Percentiles rank a stretch among this genome's conserved stretches.
These are phyloP conservation scores for Cutaneotrichosporon arboriforme DNA, from an alignment of 1,284 basidiomycete species.

Conservation along the genomic window DNA sequence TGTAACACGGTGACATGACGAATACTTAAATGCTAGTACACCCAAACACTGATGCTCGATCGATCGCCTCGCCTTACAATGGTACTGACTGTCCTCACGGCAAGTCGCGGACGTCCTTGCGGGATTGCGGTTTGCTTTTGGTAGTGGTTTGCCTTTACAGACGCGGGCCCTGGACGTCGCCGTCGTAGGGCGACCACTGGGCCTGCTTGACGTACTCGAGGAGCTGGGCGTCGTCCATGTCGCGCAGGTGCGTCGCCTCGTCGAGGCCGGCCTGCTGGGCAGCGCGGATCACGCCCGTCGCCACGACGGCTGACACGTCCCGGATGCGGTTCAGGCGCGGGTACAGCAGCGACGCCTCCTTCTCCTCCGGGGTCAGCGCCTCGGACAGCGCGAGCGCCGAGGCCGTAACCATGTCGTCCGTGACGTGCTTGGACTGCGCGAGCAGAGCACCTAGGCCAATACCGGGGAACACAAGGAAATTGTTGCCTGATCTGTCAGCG, in stretches of 20 bases:
- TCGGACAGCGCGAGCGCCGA: constrained; percentile 67
- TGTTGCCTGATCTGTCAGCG: constrained; percentile 50
- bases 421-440: constrained; percentile 47
- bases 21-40: constrained; percentile 1
- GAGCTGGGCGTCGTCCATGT: constrained; percentile 27
- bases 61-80: not conserved
- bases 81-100: not conserved
- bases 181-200: constrained; percentile 31
- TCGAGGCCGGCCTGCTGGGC: constrained; percentile 63
- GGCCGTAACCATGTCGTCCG: constrained; percentile 51
- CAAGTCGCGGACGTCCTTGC: too few species aligned
- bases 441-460: constrained; percentile 75
- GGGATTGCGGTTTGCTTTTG: not conserved
- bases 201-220: constrained; percentile 25
- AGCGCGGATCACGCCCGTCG: constrained; percentile 64
- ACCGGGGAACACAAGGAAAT: constrained; percentile 52
- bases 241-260: constrained; percentile 24
- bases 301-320: constrained; percentile 72
- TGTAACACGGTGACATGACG: too few species aligned
- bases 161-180: constrained; percentile 1
- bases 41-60: constrained; percentile 3
- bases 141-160: constrained; percentile 3
- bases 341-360: constrained; percentile 61
- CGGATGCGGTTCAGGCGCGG: constrained; percentile 72
- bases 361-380: constrained; percentile 69